Base-by-base conservation (phyloP, 768 basidiomycete genomes). In the Mycena haematopus region DNA sequence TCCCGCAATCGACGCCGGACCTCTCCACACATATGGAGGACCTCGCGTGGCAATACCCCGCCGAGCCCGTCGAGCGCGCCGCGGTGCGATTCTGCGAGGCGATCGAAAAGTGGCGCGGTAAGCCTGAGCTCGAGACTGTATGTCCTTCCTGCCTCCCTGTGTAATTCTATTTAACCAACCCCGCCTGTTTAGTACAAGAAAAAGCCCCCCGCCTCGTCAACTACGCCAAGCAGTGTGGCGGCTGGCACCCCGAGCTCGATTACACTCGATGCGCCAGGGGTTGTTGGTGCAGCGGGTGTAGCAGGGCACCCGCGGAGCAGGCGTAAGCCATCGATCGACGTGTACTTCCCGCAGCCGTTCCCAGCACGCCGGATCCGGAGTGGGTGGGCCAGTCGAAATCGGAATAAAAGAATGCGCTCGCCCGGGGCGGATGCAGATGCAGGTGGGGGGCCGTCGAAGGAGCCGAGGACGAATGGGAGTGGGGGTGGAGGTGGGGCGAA, bases 41-140 rank as follows among this genome's bases (percentile, higher is more conserved):
- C 66, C 77, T 91, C 4, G 90, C 91, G 2, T 89, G 88, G 85
- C 85, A 86, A 68, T 94, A 88, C 71, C 91, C 93, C 31, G 87
- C 89, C 1, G 91, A 94, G 68, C 88, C 91, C 22, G 84, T 93
- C 17, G 92, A 95, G 70, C 82, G 91, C 21, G 87, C 89, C 29
- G 86, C 90, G 0, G 80, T 92, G 6, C 79, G 91, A 52, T 95
- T 91, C 70, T 92, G 88, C 69, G 92, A 95, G 71, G 91, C 91
- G 36, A 82, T 94, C 46, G 86, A 90, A 1, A 84, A 83, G 55
- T 95, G 92, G 93, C 78, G 92, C 67, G 92, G 92, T 3, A 91
- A 89, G 70, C 92, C 92, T 38, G 93, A 94, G 68, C 81, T 95
- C 9, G 90, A 92, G 75, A 89, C 87, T 3, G 91, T 91, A 62